Percentiles rank a stretch among this genome's conserved stretches.
Evolutionary conservation across 176 grass and related monocot species (phyloP).

Genomic region (Leersia perrieri): DNA sequence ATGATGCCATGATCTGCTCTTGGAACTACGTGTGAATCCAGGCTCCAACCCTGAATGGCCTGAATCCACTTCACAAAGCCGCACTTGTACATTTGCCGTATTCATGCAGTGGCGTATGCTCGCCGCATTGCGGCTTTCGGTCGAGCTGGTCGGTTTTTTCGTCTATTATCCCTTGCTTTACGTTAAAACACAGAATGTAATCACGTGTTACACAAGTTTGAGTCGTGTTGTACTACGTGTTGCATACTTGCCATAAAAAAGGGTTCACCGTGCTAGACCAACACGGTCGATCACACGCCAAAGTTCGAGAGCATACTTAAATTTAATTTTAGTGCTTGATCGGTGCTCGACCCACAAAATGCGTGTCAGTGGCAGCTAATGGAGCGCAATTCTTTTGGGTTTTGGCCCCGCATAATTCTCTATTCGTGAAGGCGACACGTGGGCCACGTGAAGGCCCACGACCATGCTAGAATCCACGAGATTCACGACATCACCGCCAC

Average conservation of each 20-base stretch:
- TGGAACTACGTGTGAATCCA: too few relatives aligned
- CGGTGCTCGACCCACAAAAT: not conserved
- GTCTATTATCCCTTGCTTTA: too few relatives aligned
- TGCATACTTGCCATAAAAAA: too few relatives aligned
- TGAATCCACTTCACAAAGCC: too few relatives aligned
- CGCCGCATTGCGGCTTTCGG: not conserved
- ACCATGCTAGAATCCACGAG: constrained; percentile 3
- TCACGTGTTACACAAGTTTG: too few relatives aligned
- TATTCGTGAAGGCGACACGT: not conserved
- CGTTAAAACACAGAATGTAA: not conserved
- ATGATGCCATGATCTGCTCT: too few relatives aligned
- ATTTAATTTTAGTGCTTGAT: not conserved
- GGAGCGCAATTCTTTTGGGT: not conserved
- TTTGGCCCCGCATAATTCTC: not conserved
- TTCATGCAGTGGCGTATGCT: not conserved
- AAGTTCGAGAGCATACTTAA: too few relatives aligned
- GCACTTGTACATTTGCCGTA: too few relatives aligned
- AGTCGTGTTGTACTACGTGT: too few relatives aligned
- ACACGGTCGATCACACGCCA: too few relatives aligned
- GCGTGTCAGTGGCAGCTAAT: not conserved
- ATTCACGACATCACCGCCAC: not conserved
- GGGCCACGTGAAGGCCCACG: not conserved
- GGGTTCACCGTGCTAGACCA: too few relatives aligned
- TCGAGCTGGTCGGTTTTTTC: not conserved
- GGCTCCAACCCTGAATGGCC: too few relatives aligned